These are phyloP conservation scores for Acmispon strigosus DNA, from an alignment of 306 rosid genomes.

Conservation along the genomic window DNA sequence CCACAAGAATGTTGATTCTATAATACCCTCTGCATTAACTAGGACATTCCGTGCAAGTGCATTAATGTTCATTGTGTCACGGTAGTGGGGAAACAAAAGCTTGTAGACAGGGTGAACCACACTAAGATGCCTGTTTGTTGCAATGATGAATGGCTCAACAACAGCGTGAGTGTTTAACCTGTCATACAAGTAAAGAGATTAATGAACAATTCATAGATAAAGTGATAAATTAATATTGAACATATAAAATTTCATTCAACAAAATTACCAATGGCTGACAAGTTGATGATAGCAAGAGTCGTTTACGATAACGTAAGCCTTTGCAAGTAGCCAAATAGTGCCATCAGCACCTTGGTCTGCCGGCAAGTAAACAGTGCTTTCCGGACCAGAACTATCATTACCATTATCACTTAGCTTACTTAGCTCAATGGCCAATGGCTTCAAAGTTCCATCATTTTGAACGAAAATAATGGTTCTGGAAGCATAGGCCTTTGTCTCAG, in stretches of 20 bases:
- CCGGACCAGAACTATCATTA: constrained; percentile 48
- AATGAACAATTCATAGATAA: neutral
- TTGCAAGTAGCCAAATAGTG: constrained; percentile 60
- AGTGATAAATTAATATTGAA: neutral
- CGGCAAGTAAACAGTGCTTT: constrained; percentile 46
- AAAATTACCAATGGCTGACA: constrained; percentile 53
- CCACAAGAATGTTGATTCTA: constrained; percentile 33
- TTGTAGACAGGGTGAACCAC: constrained; percentile 35
- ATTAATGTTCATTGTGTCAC: constrained; percentile 42
- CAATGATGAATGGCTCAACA: constrained; percentile 59
- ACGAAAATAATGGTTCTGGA: constrained; percentile 57
- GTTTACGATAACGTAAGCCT: constrained; percentile 64
- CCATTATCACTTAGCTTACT: constrained; percentile 51
- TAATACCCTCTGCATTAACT: constrained; percentile 36
- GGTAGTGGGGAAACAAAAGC: constrained; percentile 32
- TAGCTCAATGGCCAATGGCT: constrained; percentile 65
- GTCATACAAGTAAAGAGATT: neutral
- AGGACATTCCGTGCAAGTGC: constrained; percentile 28
- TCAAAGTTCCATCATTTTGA: constrained; percentile 61
- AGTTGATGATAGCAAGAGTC: constrained; percentile 72
- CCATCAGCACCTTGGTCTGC: constrained; percentile 48
- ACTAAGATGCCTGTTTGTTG: constrained; percentile 35
- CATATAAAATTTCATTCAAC: neutral
- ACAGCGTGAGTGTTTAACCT: constrained; percentile 82
- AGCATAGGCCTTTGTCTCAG: constrained; percentile 47